Percentiles rank a stretch among this genome's conserved stretches.
Evolutionary conservation across 306 rosid species (phyloP).

Genomic region (Vigna mungo): DNA sequence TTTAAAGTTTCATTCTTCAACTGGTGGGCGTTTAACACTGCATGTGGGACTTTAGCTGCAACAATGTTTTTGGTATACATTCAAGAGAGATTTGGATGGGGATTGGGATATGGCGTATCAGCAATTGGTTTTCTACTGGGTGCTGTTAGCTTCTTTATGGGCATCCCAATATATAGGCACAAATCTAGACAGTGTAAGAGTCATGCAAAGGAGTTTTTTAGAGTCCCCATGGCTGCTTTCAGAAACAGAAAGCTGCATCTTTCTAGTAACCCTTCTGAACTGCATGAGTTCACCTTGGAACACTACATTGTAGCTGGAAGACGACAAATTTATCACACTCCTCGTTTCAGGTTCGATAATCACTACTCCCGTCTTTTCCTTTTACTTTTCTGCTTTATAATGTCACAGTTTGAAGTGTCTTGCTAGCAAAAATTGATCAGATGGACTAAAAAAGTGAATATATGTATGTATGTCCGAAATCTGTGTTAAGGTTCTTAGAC

Average conservation of each 20-base stretch:
- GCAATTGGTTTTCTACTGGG: slow-evolving; percentile 63
- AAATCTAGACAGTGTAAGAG: slow-evolving; percentile 54
- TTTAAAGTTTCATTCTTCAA: slow-evolving; percentile 79
- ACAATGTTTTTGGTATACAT: slow-evolving; percentile 72
- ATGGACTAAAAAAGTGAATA: neutral
- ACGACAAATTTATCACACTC: slow-evolving; percentile 63
- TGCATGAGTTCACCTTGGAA: slow-evolving; percentile 63
- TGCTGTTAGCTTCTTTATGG: slow-evolving; percentile 56
- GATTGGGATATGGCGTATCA: slow-evolving; percentile 69
- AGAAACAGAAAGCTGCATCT: slow-evolving; percentile 60
- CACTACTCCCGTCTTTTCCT: slow-evolving; percentile 13
- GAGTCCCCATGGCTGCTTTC: slow-evolving; percentile 56
- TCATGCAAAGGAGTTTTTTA: slow-evolving; percentile 55
- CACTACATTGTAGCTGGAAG: slow-evolving; percentile 51
- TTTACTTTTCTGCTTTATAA: neutral
- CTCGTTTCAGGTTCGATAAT: slow-evolving; percentile 61
- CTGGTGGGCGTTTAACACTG: slow-evolving; percentile 81
- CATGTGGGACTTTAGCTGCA: slow-evolving; percentile 65
- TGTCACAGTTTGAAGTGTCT: too few species aligned
- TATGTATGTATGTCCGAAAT: neutral
- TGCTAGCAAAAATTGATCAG: too few species aligned
- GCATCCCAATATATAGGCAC: slow-evolving; percentile 75
- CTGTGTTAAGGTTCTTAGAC: slow-evolving; percentile 64
- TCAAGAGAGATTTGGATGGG: slow-evolving; percentile 86
- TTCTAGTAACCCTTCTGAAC: slow-evolving; percentile 54